Evolutionary conservation across 2,329 filamentous ascomycete species (phyloP), one percentile per base, ranked within the genome.

Genomic region (Aspergillus sp.): DNA sequence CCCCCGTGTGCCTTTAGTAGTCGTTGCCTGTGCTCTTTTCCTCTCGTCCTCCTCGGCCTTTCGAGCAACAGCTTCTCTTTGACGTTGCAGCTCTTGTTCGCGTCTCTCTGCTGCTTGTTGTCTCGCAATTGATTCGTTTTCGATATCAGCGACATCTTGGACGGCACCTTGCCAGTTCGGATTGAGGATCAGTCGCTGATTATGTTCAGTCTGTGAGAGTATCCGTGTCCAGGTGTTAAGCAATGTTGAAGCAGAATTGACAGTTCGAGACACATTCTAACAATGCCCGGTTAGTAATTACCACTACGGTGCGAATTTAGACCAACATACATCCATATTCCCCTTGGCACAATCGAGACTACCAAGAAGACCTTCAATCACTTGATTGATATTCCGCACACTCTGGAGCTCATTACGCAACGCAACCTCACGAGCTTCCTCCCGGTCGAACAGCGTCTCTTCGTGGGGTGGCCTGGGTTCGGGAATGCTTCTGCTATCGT

Each of bases 141-240:
- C 91, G 44, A 90, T 79, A 48, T 95, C 89, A n/a, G 81, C 76
- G 33, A 95, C 69, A 68, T 98, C 93, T 59, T 90, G 83, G 5
- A 82, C 87, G 27, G 90, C 87, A 44, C 93, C 93, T 61, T 91
- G 85, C 90, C 91, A 98, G 46, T 82, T 76, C 2, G 89, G 87
- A 60, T 95, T 86, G 37, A 97, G 76, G 36, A 98, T 85, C 40
- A 98, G 74, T 26, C 93, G 83, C 66, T 97, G 90, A 62, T 95
- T 97, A 69, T 98, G 93, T 68, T 98, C 93, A 5, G 93, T 96
- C 67, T 98, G 93, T 6, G 89, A 93, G 9, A 98, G 79, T 53
- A 98, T 96, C 41, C 90, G 84, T 7, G 90, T 95, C 91, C 91
- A 98, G 11, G 90, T 95, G 58, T 94, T 90, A 29, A 98, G 82